These are phyloP conservation scores for Rhododendron griersonianum DNA, from an alignment of 148 eudicot genomes.

Conservation along the genomic window DNA sequence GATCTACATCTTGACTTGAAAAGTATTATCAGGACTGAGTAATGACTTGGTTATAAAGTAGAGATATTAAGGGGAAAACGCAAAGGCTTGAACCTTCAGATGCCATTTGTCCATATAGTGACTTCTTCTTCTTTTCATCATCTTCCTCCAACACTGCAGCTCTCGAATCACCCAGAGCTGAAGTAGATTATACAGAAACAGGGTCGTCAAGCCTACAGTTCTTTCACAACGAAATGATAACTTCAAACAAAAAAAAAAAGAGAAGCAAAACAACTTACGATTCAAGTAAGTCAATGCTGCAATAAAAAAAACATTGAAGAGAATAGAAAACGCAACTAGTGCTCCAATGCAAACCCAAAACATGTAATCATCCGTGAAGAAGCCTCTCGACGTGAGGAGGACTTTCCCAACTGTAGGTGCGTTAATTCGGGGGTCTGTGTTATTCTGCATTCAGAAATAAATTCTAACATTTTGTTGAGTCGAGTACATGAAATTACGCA, in stretches of 20 bases:
- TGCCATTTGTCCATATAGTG: constrained; percentile 7
- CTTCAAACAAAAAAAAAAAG: not conserved
- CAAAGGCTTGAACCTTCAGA: constrained; percentile 16
- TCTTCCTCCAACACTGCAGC: constrained; percentile 30
- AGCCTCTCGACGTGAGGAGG: constrained; percentile 61
- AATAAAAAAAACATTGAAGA: constrained; percentile 61
- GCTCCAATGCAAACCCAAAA: constrained; percentile 68
- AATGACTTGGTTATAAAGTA: not conserved
- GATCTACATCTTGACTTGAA: not conserved
- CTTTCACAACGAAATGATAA: not conserved
- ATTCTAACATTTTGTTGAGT: not conserved
- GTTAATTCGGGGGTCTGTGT: constrained; percentile 41
- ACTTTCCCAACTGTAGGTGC: constrained; percentile 63
- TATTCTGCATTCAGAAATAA: constrained; percentile 48
- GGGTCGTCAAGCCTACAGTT: not conserved
- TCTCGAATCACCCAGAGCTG: constrained; percentile 59
- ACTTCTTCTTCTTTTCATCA: constrained; percentile 18
- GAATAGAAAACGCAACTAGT: constrained; percentile 54
- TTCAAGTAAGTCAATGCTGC: constrained; percentile 48
- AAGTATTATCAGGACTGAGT: not conserved
- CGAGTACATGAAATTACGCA: not conserved
- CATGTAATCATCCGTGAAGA: constrained; percentile 52
- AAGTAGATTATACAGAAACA: constrained; percentile 8
- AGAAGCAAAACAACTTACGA: constrained; percentile 34
- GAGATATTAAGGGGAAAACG: not conserved